Conservation (phyloP, 345 rosid species). For the Carallia pectinifolia region DNA sequence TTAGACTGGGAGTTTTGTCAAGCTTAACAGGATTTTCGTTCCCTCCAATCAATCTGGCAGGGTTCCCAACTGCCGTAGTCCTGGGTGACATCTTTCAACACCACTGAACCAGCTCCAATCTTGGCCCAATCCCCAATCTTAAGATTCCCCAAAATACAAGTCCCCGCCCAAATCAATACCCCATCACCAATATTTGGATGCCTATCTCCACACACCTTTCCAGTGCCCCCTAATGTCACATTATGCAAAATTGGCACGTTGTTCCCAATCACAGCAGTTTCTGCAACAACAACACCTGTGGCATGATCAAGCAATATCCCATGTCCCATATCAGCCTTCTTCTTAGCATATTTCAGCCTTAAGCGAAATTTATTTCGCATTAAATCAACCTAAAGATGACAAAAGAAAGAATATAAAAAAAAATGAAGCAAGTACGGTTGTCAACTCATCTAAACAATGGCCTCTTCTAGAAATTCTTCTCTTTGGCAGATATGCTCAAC, state of each 20-base stretch:
- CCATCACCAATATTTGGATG: slow-evolving; percentile 95
- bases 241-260: slow-evolving; percentile 84
- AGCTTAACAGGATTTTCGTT: slow-evolving; percentile 71
- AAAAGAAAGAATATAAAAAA: too few species aligned
- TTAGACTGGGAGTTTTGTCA: slow-evolving; percentile 72
- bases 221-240: slow-evolving; percentile 90
- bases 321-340: slow-evolving; percentile 36
- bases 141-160: slow-evolving; percentile 82
- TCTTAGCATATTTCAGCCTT: too few species aligned
- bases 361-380: too few species aligned
- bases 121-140: slow-evolving; percentile 87
- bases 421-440: too few species aligned
- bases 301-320: slow-evolving; percentile 85
- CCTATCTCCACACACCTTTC: slow-evolving; percentile 76
- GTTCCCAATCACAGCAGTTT: slow-evolving; percentile 88
- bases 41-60: slow-evolving; percentile 89
- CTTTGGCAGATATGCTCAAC: too few species aligned
- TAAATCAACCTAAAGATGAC: too few species aligned
- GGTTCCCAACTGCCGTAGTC: slow-evolving; percentile 92
- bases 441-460: too few species aligned
- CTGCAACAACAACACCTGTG: slow-evolving; percentile 79
- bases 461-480: too few species aligned
- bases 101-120: slow-evolving; percentile 91
- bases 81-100: slow-evolving; percentile 70
- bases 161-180: slow-evolving; percentile 89